phyloP scores from a whole-genome alignment of 306 rosid species.

The Castanea crenata region DNA sequence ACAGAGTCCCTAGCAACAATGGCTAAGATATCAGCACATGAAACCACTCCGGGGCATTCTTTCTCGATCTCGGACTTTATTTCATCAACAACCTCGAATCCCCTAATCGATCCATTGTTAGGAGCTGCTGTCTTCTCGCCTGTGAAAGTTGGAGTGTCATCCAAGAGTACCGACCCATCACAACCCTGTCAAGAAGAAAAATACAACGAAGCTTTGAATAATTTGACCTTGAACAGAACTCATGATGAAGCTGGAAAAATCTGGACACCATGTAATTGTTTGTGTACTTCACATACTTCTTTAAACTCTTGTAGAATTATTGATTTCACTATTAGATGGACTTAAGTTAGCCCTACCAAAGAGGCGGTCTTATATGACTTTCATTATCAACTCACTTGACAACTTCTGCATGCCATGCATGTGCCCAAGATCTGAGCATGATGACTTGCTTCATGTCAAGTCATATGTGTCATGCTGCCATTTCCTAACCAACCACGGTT shows the following conservation, averaged over 20 bases:
- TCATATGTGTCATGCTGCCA: no score
- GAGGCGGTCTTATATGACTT: no score
- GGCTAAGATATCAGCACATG: slow-evolving; percentile 82
- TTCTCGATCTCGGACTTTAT: slow-evolving; percentile 54
- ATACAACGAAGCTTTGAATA: not conserved
- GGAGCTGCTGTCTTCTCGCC: slow-evolving; percentile 81
- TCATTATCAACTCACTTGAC: no score
- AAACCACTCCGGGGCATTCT: slow-evolving; percentile 62
- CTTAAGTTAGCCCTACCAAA: no score
- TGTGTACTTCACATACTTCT: not conserved
- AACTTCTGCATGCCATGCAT: no score
- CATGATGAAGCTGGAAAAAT: not conserved
- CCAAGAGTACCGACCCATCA: slow-evolving; percentile 75
- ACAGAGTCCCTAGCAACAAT: slow-evolving; percentile 85
- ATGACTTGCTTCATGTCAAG: no score
- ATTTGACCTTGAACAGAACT: no score
- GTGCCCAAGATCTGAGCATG: no score
- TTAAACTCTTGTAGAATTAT: not conserved
- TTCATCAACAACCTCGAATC: slow-evolving; percentile 54
- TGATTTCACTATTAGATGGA: not conserved
- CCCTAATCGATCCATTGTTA: slow-evolving; percentile 54
- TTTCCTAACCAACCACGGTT: no score
- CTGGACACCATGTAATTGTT: not conserved
- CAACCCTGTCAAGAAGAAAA: slow-evolving; percentile 59
- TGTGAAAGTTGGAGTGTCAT: slow-evolving; percentile 48